These are phyloP conservation scores for Stephania japonica DNA, from an alignment of 164 flowering plant species.

Conservation along the genomic window DNA sequence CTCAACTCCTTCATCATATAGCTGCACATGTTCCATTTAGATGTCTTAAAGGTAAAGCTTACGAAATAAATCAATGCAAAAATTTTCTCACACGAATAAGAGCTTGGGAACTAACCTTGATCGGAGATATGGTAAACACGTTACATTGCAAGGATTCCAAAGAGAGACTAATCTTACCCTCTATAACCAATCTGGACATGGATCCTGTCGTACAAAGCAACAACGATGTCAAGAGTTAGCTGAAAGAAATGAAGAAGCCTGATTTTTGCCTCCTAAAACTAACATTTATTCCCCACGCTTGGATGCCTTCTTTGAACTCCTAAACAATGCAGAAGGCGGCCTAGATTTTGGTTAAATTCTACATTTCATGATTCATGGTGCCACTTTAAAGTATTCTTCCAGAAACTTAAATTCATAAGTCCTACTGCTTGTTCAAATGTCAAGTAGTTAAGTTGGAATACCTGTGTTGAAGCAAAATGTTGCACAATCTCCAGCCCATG, in stretches of 20 bases:
- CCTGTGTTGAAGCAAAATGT: slow-evolving; percentile 45
- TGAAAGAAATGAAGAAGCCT: not conserved
- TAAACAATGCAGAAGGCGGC: not conserved
- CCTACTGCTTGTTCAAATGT: not conserved
- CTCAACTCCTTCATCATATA: slow-evolving; percentile 29
- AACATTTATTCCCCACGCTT: too few species aligned
- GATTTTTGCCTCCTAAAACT: not conserved
- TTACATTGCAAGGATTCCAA: slow-evolving; percentile 40
- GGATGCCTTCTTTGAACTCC: too few species aligned
- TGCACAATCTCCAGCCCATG: slow-evolving; percentile 51
- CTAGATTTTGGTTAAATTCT: not conserved
- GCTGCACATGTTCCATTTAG: slow-evolving; percentile 19
- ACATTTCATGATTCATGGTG: not conserved
- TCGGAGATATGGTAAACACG: slow-evolving; percentile 53
- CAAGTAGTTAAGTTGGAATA: slow-evolving; percentile 16
- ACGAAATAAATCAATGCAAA: not conserved
- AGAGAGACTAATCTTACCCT: slow-evolving; percentile 26
- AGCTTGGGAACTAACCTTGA: slow-evolving; percentile 32
- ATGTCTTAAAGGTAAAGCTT: too few species aligned
- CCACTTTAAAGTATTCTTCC: not conserved
- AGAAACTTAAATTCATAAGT: not conserved
- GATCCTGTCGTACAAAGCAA: slow-evolving; percentile 25
- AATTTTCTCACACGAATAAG: not conserved
- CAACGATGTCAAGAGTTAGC: not conserved
- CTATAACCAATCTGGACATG: slow-evolving; percentile 26